Evolutionary conservation across 441 rosid genomes (phyloP).

Genomic region (Jatropha multifida): DNA sequence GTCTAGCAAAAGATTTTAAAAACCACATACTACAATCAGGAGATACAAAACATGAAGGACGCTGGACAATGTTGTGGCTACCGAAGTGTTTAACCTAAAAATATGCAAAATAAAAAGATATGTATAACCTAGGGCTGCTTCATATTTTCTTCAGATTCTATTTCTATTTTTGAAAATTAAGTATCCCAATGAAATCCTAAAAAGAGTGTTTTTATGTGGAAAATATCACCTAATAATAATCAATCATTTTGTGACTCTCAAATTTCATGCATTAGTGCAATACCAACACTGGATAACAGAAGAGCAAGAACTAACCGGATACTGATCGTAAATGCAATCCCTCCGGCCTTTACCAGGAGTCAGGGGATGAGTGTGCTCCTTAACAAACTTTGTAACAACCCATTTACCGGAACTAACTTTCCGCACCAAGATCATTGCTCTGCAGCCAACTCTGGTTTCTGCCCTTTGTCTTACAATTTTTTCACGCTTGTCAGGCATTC

Average conservation of each 20-base stretch:
- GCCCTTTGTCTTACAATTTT: constrained; percentile 92
- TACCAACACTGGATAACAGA: neutral
- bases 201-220: neutral
- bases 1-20: too few relatives aligned
- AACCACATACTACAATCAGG: neutral
- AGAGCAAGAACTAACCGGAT: constrained; percentile 72
- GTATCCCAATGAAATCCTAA: neutral
- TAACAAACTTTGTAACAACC: constrained; percentile 87
- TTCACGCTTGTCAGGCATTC: constrained; percentile 93
- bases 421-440: constrained; percentile 97
- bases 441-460: constrained; percentile 96
- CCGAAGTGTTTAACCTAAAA: neutral
- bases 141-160: neutral
- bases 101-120: neutral
- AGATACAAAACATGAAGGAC: too few relatives aligned
- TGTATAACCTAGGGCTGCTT: neutral
- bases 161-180: neutral
- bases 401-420: constrained; percentile 88
- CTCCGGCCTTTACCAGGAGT: constrained; percentile 85
- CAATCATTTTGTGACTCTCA: neutral
- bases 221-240: neutral
- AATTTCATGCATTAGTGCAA: neutral
- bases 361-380: constrained; percentile 86
- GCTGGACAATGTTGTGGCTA: neutral
- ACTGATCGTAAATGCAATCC: constrained; percentile 93